Percentiles rank a stretch among this genome's conserved stretches.
Conservation (phyloP, 2,329 filamentous ascomycete species). For the Pseudogymnoascus sp. region DNA sequence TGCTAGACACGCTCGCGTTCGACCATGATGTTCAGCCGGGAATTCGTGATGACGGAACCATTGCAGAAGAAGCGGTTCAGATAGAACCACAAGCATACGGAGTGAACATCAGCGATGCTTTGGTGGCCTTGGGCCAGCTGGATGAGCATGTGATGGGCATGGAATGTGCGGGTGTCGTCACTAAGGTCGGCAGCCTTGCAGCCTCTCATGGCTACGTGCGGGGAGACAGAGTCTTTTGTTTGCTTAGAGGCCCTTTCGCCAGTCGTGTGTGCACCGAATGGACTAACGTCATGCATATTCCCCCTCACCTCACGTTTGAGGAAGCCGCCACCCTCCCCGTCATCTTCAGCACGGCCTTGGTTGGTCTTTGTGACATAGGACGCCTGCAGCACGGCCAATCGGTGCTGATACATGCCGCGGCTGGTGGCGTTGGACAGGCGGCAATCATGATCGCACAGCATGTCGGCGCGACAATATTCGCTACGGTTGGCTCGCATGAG, state of each 20-base stretch:
- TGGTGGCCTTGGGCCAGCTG: background rate
- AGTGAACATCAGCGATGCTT: background rate
- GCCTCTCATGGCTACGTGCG: slow-evolving; percentile 20
- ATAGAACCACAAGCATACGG: background rate
- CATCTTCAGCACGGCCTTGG: slow-evolving; percentile 35
- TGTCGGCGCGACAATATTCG: slow-evolving; percentile 33
- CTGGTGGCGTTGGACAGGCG: slow-evolving; percentile 18
- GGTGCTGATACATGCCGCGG: slow-evolving; percentile 21
- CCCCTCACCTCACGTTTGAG: slow-evolving; percentile 32
- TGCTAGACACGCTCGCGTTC: slow-evolving; percentile 17
- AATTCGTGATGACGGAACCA: background rate
- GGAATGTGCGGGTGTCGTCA: background rate
- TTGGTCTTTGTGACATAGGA: slow-evolving; percentile 36
- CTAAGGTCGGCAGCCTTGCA: background rate
- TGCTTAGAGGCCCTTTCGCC: background rate
- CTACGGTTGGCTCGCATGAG: slow-evolving; percentile 28
- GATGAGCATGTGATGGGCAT: background rate
- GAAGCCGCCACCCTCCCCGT: slow-evolving; percentile 35
- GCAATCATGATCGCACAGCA: slow-evolving; percentile 27
- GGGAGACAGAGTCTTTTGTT: slow-evolving; percentile 27
- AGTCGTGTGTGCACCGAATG: slow-evolving; percentile 11
- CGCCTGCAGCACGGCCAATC: slow-evolving; percentile 29
- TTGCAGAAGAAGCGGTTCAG: background rate
- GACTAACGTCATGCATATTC: slow-evolving; percentile 26
- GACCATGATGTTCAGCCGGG: background rate